Conservation (phyloP, 2,329 filamentous ascomycete genomes). For the Furcasterigmium furcatum region DNA sequence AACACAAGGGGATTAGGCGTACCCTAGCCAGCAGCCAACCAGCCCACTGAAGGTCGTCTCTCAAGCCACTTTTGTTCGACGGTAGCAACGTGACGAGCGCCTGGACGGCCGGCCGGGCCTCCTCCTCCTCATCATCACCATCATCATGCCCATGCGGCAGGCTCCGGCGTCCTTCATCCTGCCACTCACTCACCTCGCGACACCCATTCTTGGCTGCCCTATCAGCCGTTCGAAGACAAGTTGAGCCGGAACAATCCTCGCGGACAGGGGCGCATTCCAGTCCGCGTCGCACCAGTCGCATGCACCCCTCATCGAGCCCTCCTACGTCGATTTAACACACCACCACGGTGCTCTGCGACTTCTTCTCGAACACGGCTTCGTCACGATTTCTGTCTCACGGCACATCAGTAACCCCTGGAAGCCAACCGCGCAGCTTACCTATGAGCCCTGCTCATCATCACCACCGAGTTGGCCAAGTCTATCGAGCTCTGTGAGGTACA, state of each 20-base stretch:
- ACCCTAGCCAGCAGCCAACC: neutral
- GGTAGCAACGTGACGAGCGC: neutral
- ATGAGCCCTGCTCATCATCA: too few relatives aligned
- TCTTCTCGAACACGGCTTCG: too few relatives aligned
- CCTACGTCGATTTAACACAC: too few relatives aligned
- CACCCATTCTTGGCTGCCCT: neutral
- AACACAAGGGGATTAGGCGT: neutral
- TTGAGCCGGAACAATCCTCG: neutral
- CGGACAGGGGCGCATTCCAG: neutral
- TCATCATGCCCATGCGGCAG: neutral
- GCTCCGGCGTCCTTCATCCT: neutral
- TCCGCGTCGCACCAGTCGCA: neutral
- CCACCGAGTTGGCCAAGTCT: too few relatives aligned
- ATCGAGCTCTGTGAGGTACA: too few relatives aligned
- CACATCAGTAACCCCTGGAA: neutral
- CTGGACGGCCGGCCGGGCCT: neutral
- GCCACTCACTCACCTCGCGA: neutral
- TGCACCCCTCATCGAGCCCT: neutral
- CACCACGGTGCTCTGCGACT: neutral
- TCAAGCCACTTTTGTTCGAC: neutral
- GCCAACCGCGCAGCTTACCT: too few relatives aligned
- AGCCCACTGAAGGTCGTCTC: neutral
- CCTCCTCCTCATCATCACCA: neutral
- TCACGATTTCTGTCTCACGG: neutral
- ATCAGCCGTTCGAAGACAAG: neutral